Base-by-base conservation (phyloP, 1,284 basidiomycete species). In the Cerioporus squamosus region DNA sequence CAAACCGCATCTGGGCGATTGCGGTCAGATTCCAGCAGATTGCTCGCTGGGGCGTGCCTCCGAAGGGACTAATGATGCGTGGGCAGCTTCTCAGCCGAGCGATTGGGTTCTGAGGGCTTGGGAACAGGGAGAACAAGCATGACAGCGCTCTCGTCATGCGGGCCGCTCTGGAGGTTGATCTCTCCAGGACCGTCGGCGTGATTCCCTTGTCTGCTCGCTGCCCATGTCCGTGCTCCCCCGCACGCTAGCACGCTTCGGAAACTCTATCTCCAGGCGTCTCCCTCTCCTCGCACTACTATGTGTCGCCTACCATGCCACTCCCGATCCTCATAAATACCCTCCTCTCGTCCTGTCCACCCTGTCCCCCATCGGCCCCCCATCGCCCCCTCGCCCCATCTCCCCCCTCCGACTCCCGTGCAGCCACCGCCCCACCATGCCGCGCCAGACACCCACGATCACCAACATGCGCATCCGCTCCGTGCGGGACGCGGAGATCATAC, bases 401-500 rank as follows among this genome's bases (percentile, higher is more conserved):
- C 51, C 57, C 64, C 74, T 64, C 72, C 75, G 26, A 5, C 6
- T 29, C 26, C 6, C 63, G 70, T 45, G 36, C 47, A 39, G 18
- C 42, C 50, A 52, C 58, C 52, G 23, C 45, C n/a, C 29, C 45
- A 40, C 49, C 44, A 76, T 79, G 71, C 44, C 59, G 26, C 55
- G 54, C 12, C 73, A 79, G 57, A 59, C 60, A 33, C 75, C 78
- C 43, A 76, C 81, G 14, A 77, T 75, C 69, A 77, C 72, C 44
- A 69, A 66, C 59, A 69, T 78, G 46, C 74, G 75, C 54, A 68
- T 79, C 55, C 71, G 75, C 57, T 70, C 70, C 36, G 70, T 75
- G 42, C 71, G 69, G 51, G 79, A 81, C 64, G 78, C 78, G 6
- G 78, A 79, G 61, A 66, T 74, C 60, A 69, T 81, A 53, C 78